A percentile compares a stretch with the other conserved stretches of the same genome.
Conservation (phyloP, 2,329 filamentous ascomycete species). For the Aspergillus japonicus region DNA sequence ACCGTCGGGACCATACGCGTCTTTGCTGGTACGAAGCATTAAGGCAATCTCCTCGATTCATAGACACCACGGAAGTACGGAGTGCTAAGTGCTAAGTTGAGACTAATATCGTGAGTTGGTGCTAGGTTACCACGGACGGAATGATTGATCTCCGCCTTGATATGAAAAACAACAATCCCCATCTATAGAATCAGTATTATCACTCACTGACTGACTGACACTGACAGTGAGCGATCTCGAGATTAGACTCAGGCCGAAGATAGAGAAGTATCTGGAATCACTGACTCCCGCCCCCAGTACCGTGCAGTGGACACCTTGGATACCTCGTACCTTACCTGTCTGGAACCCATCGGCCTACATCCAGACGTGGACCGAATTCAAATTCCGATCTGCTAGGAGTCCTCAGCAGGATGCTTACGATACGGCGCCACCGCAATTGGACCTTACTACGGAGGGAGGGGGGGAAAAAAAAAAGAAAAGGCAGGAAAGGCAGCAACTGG, state of each 20-base stretch:
- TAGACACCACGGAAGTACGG: background rate
- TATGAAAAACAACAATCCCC: background rate
- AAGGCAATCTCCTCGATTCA: background rate
- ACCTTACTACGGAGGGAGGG: background rate
- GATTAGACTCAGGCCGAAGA: background rate
- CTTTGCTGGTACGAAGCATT: conserved; percentile 5
- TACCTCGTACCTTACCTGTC: conserved; percentile 2
- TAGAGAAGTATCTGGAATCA: background rate
- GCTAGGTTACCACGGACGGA: background rate
- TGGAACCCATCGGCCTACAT: conserved; percentile 10
- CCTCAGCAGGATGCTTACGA: conserved; percentile 8
- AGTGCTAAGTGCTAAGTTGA: no score
- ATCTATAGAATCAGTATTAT: background rate
- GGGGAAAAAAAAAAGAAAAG: conserved; percentile 1
- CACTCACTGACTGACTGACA: no score
- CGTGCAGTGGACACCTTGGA: background rate
- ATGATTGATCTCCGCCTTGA: background rate
- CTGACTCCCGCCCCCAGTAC: conserved; percentile 2
- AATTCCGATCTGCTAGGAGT: conserved; percentile 14
- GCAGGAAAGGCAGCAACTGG: background rate
- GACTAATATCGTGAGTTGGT: no score
- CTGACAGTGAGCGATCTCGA: no score
- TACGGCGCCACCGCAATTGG: conserved; percentile 13
- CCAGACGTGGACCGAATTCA: conserved; percentile 5
- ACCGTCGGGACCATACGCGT: conserved; percentile 9